Evolutionary conservation across 192 early-diverging fungal genomes (phyloP).

Genomic region (Pilaira anomala): DNA sequence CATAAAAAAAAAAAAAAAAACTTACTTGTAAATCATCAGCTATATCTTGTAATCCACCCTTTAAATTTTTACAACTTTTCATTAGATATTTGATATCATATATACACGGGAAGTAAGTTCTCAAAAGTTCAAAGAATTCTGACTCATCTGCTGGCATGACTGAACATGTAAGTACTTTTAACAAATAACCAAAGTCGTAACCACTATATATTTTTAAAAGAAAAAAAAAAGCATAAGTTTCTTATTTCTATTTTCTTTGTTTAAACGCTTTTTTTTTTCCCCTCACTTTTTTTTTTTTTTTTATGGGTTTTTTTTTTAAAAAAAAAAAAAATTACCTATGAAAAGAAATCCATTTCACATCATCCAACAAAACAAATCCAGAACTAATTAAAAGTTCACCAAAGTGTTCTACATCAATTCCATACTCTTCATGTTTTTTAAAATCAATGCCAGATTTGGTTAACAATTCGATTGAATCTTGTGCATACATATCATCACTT

Average conservation of each 20-base stretch:
- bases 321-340: too few relatives aligned
- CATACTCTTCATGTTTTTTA: slow-evolving; percentile 91
- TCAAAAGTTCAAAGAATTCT: slow-evolving; percentile 91
- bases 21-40: slow-evolving; percentile 91
- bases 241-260: slow-evolving; percentile 9
- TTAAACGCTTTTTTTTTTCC: slow-evolving; percentile 1
- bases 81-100: slow-evolving; percentile 99
- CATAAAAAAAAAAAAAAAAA: too few relatives aligned
- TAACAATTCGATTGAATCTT: slow-evolving; percentile 96
- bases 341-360: slow-evolving; percentile 98
- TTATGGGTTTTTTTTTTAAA: background rate
- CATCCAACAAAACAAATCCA: slow-evolving; percentile 89
- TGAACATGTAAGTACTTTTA: slow-evolving; percentile 92
- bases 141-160: slow-evolving; percentile 88
- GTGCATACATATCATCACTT: slow-evolving; percentile 97
- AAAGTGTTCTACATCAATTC: slow-evolving; percentile 94
- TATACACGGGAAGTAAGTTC: slow-evolving; percentile 96
- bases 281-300: background rate
- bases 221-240: background rate
- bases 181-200: slow-evolving; percentile 98
- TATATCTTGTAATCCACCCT: slow-evolving; percentile 97
- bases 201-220: slow-evolving; percentile 55
- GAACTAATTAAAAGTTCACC: slow-evolving; percentile 97
- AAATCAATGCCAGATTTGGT: slow-evolving; percentile 98
- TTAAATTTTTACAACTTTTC: slow-evolving; percentile 93